Conservation (phyloP, 306 rosid genomes). For the Luffa acutangula region DNA sequence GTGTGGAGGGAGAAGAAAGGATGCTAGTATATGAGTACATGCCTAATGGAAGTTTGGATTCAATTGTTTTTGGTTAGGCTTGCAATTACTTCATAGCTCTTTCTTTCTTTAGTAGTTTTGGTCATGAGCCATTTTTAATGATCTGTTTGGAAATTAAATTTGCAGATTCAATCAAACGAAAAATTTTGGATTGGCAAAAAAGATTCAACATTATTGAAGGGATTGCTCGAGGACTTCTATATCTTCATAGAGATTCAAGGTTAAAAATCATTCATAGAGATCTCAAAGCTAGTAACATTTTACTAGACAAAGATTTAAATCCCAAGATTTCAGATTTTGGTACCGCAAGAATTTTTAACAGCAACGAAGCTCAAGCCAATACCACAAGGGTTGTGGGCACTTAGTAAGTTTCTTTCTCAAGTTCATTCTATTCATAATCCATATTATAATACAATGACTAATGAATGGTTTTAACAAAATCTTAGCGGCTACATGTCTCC, state of each 20-base stretch:
- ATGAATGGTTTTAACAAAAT: background rate
- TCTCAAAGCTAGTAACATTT: background rate
- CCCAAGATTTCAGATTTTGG: constrained; percentile 6
- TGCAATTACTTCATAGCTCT: background rate
- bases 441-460: background rate
- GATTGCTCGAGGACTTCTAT: constrained; percentile 2
- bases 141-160: background rate
- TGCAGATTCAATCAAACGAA: background rate
- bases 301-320: background rate
- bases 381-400: background rate
- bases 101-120: background rate
- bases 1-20: constrained; percentile 24
- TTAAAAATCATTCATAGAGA: constrained; percentile 3
- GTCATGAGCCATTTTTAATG: background rate
- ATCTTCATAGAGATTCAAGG: background rate
- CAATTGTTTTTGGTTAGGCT: constrained; percentile 24
- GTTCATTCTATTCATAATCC: background rate
- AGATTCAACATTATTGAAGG: constrained; percentile 9
- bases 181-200: constrained; percentile 20
- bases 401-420: background rate
- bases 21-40: constrained; percentile 27
- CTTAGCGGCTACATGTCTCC: constrained; percentile 30
- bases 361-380: background rate
- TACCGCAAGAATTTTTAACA: background rate
- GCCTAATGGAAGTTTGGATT: constrained; percentile 33